Evolutionary conservation across 2,329 filamentous ascomycete species (phyloP), one percentile per base, ranked within the genome.

Genomic region (Talaromyces sp.): DNA sequence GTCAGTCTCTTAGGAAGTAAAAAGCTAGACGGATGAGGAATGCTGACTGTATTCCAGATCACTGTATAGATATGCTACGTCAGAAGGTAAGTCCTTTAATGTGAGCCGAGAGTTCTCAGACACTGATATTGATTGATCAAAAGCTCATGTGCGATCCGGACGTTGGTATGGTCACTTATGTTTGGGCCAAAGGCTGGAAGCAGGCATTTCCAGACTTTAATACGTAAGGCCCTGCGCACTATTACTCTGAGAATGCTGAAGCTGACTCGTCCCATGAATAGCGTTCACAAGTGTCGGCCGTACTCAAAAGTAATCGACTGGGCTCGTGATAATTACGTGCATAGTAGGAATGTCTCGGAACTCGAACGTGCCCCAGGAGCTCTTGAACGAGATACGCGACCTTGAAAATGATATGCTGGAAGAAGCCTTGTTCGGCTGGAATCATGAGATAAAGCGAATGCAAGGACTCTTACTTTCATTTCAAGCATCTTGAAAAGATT

Each of bases 151-250:
- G 52, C 37, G 52, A 57, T 57, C 52, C 52, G 14, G 52, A 35
- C 31, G 31, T 57, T 37, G 52, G 52, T 57, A 57, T 57, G 52
- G 52, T 57, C 52, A 57, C 52, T 2, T 57, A 57, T 57, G 52
- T 57, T 22, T 57, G 52, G 52, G 27, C 52, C 27, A 57, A 57
- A 35, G 52, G 52, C 31, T 57, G 35, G 31, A 57, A 37, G 52
- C 52, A 57, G 52, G 22, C 52, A 37, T 57, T 57, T 9, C 52
- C 52, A 37, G 52, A 57, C 22, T 57, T 57, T 19, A 57, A 31
- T 16, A 57, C 52, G 52, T 57, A 37, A 57, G 52, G 16, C 19
- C 10, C n/a, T 37, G 11, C 37, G 19, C 16, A 35, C 14, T 13
- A 2, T 22, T 57, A 3, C 16, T 3, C 3, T 24, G 1, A 6